Percentiles rank a stretch among this genome's conserved stretches.
Conservation (phyloP, 257 asterid species). For the Echites panduratus region DNA sequence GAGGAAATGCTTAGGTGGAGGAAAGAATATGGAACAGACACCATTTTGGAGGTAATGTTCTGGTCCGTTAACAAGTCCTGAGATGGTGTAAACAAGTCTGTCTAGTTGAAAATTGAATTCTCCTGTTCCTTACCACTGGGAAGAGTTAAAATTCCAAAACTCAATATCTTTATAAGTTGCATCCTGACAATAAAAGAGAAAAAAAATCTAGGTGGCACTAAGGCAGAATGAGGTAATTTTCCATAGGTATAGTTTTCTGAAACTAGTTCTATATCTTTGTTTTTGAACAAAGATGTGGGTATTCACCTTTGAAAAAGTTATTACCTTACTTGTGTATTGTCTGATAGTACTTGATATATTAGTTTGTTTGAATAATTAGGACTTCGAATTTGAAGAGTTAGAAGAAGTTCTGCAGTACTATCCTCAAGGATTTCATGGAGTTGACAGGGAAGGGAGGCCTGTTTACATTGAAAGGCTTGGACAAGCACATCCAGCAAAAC, state of each 20-base stretch:
- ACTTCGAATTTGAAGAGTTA: slow-evolving; percentile 71
- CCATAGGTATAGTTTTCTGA: background rate
- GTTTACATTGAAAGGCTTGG: slow-evolving; percentile 96
- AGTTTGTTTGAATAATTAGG: slow-evolving; percentile 43
- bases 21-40: slow-evolving; percentile 76
- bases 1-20: slow-evolving; percentile 97
- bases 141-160: background rate
- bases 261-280: background rate
- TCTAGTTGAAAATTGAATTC: background rate
- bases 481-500: slow-evolving; percentile 74
- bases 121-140: background rate
- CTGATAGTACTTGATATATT: background rate
- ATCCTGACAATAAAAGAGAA: background rate
- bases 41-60: slow-evolving; percentile 70
- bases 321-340: background rate
- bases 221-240: background rate
- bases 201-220: background rate
- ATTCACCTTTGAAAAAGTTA: background rate
- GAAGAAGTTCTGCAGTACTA: slow-evolving; percentile 85
- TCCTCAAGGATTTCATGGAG: slow-evolving; percentile 99
- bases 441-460: slow-evolving; percentile 95
- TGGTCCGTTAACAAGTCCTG: slow-evolving; percentile 1
- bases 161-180: background rate
- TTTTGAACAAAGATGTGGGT: background rate
- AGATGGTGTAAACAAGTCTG: background rate